phyloP scores from a whole-genome alignment of 2,329 filamentous ascomycete species.

The Trichoderma oligosporum region DNA sequence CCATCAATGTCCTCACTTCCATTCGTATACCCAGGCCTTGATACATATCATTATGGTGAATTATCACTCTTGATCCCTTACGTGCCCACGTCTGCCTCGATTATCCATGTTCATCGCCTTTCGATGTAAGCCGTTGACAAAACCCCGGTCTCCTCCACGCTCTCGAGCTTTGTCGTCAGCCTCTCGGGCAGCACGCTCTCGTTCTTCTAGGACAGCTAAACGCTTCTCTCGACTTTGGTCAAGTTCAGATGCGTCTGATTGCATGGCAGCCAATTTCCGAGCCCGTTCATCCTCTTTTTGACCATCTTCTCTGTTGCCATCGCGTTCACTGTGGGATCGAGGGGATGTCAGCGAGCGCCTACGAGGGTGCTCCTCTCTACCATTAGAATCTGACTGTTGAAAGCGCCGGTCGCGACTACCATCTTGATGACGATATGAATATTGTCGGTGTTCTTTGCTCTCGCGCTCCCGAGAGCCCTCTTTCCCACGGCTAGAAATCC shows the following conservation, averaged over 20 bases:
- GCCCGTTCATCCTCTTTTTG: conserved; percentile 55
- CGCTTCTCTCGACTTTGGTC: conserved; percentile 67
- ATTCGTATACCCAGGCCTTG: background rate
- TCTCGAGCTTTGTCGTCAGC: conserved; percentile 63
- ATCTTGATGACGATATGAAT: conserved; percentile 25
- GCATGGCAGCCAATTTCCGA: conserved; percentile 68
- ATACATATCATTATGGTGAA: background rate
- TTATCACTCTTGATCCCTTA: conserved; percentile 39
- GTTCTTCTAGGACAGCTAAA: conserved; percentile 61
- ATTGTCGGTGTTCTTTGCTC: conserved; percentile 19
- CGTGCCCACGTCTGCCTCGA: conserved; percentile 44
- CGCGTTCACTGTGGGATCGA: background rate
- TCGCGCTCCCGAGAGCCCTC: conserved; percentile 24
- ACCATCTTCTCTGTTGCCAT: conserved; percentile 22
- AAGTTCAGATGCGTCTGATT: conserved; percentile 64
- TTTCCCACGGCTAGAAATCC: conserved; percentile 22
- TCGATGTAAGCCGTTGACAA: conserved; percentile 60
- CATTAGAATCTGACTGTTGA: conserved; percentile 28
- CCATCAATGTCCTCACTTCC: too few species aligned
- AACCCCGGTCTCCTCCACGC: conserved; percentile 61
- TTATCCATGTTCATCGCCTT: conserved; percentile 52
- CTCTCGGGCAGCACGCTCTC: conserved; percentile 61
- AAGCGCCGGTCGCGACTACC: conserved; percentile 26
- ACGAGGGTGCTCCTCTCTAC: conserved; percentile 30
- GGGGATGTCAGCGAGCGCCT: conserved; percentile 22